phyloP scores from a whole-genome alignment of 306 rosid species.

The Vigna unguiculata region DNA sequence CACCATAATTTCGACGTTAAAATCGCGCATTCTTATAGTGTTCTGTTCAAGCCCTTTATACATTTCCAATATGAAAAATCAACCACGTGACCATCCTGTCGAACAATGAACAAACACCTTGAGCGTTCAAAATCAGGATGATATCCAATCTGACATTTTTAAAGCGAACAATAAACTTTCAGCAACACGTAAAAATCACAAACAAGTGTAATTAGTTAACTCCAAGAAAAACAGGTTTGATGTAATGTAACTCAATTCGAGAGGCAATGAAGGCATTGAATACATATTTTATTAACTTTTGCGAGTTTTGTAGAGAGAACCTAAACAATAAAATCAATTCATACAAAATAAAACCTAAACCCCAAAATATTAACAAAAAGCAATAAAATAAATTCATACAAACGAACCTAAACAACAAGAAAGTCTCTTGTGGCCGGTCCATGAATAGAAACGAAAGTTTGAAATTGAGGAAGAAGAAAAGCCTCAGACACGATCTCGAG shows the following conservation, averaged over 20 bases:
- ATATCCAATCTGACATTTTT: conserved; percentile 72
- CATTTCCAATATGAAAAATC: conserved; percentile 99
- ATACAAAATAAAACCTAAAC: no score
- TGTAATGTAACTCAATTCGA: conserved; percentile 15
- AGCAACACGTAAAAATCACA: conserved; percentile 27
- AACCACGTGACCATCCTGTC: conserved; percentile 81
- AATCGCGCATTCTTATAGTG: no score
- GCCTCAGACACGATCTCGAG: no score
- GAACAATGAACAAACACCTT: conserved; percentile 88
- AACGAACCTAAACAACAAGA: no score
- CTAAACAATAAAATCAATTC: no score
- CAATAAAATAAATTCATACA: no score
- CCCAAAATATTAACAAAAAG: no score
- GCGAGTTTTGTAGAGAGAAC: neutral
- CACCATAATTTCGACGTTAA: no score
- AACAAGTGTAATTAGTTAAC: conserved; percentile 3
- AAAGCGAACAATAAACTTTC: conserved; percentile 36
- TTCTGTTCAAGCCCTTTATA: conserved; percentile 92
- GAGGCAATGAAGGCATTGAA: conserved; percentile 4
- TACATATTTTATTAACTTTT: conserved; percentile 14
- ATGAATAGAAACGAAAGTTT: no score
- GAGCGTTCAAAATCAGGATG: conserved; percentile 91
- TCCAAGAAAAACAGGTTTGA: conserved; percentile 30
- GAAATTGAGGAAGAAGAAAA: no score
- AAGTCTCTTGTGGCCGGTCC: no score